Evolutionary conservation across 2,329 filamentous ascomycete species (phyloP).

Genomic region (Neonectria ditissima): DNA sequence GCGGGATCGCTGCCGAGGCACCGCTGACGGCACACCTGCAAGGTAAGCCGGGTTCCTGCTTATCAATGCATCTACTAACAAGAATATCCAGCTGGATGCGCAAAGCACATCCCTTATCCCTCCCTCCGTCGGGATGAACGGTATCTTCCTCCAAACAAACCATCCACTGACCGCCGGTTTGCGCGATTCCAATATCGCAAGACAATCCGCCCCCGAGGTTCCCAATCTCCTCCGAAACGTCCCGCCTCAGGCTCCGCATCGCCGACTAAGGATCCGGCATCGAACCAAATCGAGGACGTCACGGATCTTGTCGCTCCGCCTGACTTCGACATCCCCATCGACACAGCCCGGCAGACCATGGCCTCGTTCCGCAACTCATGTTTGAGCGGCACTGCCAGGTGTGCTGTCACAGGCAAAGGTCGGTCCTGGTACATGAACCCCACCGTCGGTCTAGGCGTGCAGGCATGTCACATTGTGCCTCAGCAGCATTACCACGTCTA

Average conservation of each 20-base stretch:
- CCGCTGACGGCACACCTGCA: too few relatives aligned
- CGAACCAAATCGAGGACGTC: too few relatives aligned
- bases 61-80: too few relatives aligned
- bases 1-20: too few relatives aligned
- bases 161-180: neutral
- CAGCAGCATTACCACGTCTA: conserved; percentile 37
- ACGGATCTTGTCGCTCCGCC: too few relatives aligned
- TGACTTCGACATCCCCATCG: too few relatives aligned
- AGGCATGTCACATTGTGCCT: conserved; percentile 36
- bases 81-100: neutral
- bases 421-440: conserved; percentile 23
- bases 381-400: neutral
- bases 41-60: too few relatives aligned
- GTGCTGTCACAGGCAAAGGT: conserved; percentile 28
- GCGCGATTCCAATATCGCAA: neutral
- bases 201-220: neutral
- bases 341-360: too few relatives aligned
- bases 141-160: neutral
- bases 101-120: conserved; percentile 2
- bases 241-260: too few relatives aligned
- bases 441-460: conserved; percentile 27
- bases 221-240: conserved; percentile 14
- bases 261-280: conserved; percentile 4
- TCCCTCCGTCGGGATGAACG: neutral
- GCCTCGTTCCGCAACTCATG: too few relatives aligned